A percentile compares a stretch with the other conserved stretches of the same genome.
Conservation (phyloP, 1,284 basidiomycete genomes). For the Fomitopsis schrenkii region DNA sequence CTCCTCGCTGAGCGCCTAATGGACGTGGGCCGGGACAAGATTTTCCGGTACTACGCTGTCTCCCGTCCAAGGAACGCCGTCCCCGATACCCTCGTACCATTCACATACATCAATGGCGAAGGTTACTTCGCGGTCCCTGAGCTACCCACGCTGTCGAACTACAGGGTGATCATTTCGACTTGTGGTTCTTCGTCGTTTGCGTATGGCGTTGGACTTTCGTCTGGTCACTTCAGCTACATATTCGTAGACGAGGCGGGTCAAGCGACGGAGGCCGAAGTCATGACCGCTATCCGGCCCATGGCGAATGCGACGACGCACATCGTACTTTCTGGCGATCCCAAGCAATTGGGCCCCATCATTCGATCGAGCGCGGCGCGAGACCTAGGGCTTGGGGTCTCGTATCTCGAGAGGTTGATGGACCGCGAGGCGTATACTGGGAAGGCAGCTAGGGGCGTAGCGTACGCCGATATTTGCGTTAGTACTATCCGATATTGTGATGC, state of each 20-base stretch:
- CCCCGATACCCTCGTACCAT: slow-evolving; percentile 38
- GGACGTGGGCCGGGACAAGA: slow-evolving; percentile 29
- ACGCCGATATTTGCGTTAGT: slow-evolving; percentile 12
- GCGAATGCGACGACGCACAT: slow-evolving; percentile 39
- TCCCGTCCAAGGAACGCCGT: slow-evolving; percentile 44
- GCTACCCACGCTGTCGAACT: slow-evolving; percentile 37
- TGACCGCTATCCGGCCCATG: slow-evolving; percentile 49
- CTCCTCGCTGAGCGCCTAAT: slow-evolving; percentile 53
- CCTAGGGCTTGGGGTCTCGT: slow-evolving; percentile 46
- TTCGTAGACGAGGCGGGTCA: slow-evolving; percentile 68
- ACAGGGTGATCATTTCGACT: slow-evolving; percentile 55
- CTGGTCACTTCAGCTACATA: slow-evolving; percentile 60
- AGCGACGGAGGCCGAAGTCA: slow-evolving; percentile 53
- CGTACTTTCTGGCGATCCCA: slow-evolving; percentile 53
- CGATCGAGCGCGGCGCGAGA: slow-evolving; percentile 40
- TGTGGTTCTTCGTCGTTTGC: slow-evolving; percentile 57
- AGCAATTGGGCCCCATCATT: slow-evolving; percentile 56
- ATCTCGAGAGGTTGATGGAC: slow-evolving; percentile 49
- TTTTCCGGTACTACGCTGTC: slow-evolving; percentile 66
- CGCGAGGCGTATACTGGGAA: slow-evolving; percentile 37
- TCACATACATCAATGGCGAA: slow-evolving; percentile 34
- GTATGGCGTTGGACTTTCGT: slow-evolving; percentile 48
- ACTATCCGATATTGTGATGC: not conserved
- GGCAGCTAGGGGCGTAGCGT: slow-evolving; percentile 33
- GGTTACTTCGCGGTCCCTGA: slow-evolving; percentile 46